Conservation (phyloP, 768 basidiomycete genomes). For the Boletus rex-veris region DNA sequence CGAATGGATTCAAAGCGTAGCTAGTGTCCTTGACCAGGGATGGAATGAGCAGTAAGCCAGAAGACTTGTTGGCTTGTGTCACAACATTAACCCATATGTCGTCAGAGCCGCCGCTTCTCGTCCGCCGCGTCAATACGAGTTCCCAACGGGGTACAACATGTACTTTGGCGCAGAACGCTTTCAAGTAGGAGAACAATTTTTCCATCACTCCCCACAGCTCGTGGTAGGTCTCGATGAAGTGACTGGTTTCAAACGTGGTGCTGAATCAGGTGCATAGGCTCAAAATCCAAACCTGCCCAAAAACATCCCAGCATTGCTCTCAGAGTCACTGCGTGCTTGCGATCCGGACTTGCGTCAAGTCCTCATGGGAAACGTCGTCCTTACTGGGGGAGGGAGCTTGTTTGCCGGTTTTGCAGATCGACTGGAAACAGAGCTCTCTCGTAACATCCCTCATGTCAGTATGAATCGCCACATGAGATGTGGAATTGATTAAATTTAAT, state of each 20-base stretch:
- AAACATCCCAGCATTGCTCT: slow-evolving; percentile 72
- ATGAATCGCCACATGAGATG: not conserved
- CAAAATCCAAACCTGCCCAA: slow-evolving; percentile 70
- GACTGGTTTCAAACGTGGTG: not conserved
- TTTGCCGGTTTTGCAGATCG: slow-evolving; percentile 86
- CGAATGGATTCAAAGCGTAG: slow-evolving; percentile 88
- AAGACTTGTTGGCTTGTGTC: not conserved
- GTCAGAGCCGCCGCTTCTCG: slow-evolving; percentile 57
- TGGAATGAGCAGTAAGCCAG: slow-evolving; percentile 82
- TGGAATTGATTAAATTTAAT: slow-evolving; percentile 8
- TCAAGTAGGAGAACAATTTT: slow-evolving; percentile 84
- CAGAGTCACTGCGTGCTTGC: slow-evolving; percentile 74
- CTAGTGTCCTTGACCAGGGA: slow-evolving; percentile 78
- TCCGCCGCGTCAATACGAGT: slow-evolving; percentile 77
- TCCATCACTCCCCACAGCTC: slow-evolving; percentile 63
- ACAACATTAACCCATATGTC: not conserved
- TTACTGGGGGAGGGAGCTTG: slow-evolving; percentile 91
- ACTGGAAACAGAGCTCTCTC: slow-evolving; percentile 68
- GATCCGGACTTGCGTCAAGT: slow-evolving; percentile 91
- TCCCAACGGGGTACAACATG: slow-evolving; percentile 88
- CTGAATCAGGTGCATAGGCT: slow-evolving; percentile 30
- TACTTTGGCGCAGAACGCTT: slow-evolving; percentile 82
- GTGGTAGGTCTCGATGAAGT: slow-evolving; percentile 36
- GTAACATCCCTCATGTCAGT: slow-evolving; percentile 77
- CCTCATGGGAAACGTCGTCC: slow-evolving; percentile 88